Evolutionary conservation across 305 asterid genomes (phyloP), one percentile per base, ranked within the genome.

Genomic region (Caryopteris hybrid): DNA sequence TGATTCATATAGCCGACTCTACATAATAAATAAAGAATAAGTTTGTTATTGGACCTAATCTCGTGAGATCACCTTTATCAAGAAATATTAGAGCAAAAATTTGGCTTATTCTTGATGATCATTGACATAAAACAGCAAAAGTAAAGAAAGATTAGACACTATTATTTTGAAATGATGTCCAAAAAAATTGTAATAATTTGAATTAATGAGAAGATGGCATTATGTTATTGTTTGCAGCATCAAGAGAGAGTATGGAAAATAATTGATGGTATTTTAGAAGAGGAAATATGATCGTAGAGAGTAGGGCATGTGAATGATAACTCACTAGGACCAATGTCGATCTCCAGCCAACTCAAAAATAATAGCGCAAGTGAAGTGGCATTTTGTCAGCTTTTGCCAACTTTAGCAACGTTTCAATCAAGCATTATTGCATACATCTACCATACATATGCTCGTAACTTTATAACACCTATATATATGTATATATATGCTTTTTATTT

Each of bases 361-460:
- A 71, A 81, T 76, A 77, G 74, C 78, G 58, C 39, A 75, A 66
- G 68, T 74, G 86, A 83, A 76, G 90, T 79, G 87, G 87, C 78
- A 76, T 66, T 74, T 88, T 84, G 92, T 84, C 92, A 80, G 77
- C 80, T 85, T 76, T 73, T 68, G 83, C 74, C 73, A 56, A 77
- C 91, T 79, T 84, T 78, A 61, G 71, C 76, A 79, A 74, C 45
- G 76, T 73, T 77, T 57, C 81, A 71, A 77, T 80, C 83, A 63
- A 38, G 18, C 69, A 81, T 80, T 69, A 69, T 63, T 71, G 70
- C 75, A 66, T 71, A 38, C 60, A 73, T 77, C 81, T 80, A 70
- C 76, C 74, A 39, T 7, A 65, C 66, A 58, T 54, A 76, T 65
- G 65, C 48, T 73, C 55, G 10, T 21, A 63, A 25, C 60, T 76